Evolutionary conservation across 345 rosid species (phyloP), one percentile per base, ranked within the genome.

Genomic region (Litchi chinensis): DNA sequence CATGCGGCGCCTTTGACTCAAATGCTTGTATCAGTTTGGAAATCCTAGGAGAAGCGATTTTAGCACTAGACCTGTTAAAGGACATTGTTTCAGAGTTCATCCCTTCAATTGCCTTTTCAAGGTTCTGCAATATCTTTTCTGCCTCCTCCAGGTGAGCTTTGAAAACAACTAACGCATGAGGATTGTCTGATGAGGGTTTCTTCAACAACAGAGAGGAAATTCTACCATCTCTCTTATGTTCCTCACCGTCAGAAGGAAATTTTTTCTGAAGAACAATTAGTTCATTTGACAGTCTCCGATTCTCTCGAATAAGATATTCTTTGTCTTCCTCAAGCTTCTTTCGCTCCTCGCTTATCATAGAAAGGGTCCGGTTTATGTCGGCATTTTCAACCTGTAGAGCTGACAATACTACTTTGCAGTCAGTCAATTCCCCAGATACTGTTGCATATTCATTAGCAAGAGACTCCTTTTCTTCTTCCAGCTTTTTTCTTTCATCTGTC

Each of bases 11-110:
- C 88, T 88, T 92, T 48, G 90, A 86, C 90, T 95, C 98, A 46
- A 93, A 95, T 64, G 97, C 92, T 76, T 88, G 90, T 86, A 95
- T 93, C 83, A 95, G 76, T 84, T 88, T 90, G 18, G 97, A 93
- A 57, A 93, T 89, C 57, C 76, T 90, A 71, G 91, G 90, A 39
- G 84, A 76, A 60, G 85, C 79, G 50, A 46, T 43, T 86, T 88
- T 87, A 80, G 85, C 76, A 76, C 81, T 83, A 32, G 88, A 82
- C 78, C 76, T 83, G 78, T 68, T 83, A 59, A 81, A 70, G 41
- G 70, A 79, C 18, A 70, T 74, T 22, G 86, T 78, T 70, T 83
- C 81, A 40, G 83, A 79, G 60, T 81, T 83, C 78, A 85, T 86
- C 77, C 74, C 84, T 82, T 87, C 89, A 79, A 91, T 79, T 80